A percentile compares a stretch with the other conserved stretches of the same genome.
These are phyloP conservation scores for Zalaria sp. DNA, from an alignment of 2,329 filamentous ascomycete species.

Conservation along the genomic window DNA sequence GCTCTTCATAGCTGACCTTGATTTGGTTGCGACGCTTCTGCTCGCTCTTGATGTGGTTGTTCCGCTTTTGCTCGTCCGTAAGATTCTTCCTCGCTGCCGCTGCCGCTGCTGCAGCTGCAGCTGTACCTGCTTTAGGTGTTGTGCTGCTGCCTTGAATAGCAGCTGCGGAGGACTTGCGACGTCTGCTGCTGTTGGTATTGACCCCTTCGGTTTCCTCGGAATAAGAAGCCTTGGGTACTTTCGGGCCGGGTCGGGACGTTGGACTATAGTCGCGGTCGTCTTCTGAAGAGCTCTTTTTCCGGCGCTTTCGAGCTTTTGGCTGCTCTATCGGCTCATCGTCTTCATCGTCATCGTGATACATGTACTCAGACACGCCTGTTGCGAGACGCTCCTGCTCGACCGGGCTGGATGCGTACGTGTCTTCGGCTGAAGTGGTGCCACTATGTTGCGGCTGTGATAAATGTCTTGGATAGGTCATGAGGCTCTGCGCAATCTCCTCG, in stretches of 20 bases:
- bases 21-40: slow-evolving; percentile 75
- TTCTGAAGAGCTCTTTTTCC: not conserved
- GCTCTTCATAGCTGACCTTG: slow-evolving; percentile 67
- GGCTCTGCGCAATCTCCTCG: slow-evolving; percentile 1
- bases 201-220: not conserved
- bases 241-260: too few relatives aligned
- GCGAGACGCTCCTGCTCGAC: not conserved
- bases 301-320: not conserved
- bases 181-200: not conserved
- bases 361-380: too few relatives aligned
- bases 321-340: not conserved
- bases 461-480: not conserved
- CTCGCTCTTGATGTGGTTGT: slow-evolving; percentile 77
- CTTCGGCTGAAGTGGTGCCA: not conserved
- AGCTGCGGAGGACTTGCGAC: slow-evolving; percentile 2
- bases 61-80: slow-evolving; percentile 65
- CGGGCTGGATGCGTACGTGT: not conserved
- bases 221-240: too few relatives aligned
- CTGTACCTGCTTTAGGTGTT: not conserved
- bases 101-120: not conserved
- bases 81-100: slow-evolving; percentile 36
- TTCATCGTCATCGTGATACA: not conserved
- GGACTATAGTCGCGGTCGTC: not conserved
- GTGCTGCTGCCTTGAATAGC: not conserved
- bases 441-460: not conserved